Conservation (phyloP, 148 eudicot species). For the Cornus kousa region DNA sequence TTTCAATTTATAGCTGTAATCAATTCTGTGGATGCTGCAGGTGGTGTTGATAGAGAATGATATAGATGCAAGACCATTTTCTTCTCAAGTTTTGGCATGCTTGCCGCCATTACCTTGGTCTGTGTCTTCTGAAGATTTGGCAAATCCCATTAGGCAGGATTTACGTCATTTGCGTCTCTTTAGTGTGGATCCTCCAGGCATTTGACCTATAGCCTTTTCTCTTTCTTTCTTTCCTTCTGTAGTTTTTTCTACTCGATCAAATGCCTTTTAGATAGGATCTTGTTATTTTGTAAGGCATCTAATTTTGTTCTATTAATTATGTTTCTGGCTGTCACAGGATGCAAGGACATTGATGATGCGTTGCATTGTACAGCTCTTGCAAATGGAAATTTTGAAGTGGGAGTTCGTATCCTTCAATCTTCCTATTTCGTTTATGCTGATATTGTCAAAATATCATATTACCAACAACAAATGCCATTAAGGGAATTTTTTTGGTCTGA, state of each 20-base stretch:
- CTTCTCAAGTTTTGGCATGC: slow-evolving; percentile 90
- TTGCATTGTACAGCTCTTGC: slow-evolving; percentile 85
- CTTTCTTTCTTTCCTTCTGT: neutral
- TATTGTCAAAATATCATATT: neutral
- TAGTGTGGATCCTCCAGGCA: slow-evolving; percentile 99
- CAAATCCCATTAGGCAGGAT: slow-evolving; percentile 89
- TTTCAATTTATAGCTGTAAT: slow-evolving; percentile 5
- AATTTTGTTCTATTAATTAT: slow-evolving; percentile 4
- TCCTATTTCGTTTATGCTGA: neutral
- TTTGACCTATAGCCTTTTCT: neutral
- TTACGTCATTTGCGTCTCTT: slow-evolving; percentile 77
- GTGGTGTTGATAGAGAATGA: slow-evolving; percentile 96
- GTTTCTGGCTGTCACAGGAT: slow-evolving; percentile 50
- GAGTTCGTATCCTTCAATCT: slow-evolving; percentile 91
- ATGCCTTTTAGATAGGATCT: neutral
- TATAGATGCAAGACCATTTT: slow-evolving; percentile 83
- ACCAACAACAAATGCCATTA: neutral
- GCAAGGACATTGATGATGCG: slow-evolving; percentile 99
- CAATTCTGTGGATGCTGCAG: slow-evolving; percentile 40
- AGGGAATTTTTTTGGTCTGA: neutral
- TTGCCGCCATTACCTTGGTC: slow-evolving; percentile 97
- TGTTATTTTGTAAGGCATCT: slow-evolving; percentile 6
- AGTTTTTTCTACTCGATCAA: neutral
- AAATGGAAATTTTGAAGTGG: slow-evolving; percentile 88
- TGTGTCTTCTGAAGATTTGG: slow-evolving; percentile 70